Percentiles rank a stretch among this genome's conserved stretches.
Evolutionary conservation across 2,329 filamentous ascomycete genomes (phyloP).

Genomic region (Epichloe gansuensis): DNA sequence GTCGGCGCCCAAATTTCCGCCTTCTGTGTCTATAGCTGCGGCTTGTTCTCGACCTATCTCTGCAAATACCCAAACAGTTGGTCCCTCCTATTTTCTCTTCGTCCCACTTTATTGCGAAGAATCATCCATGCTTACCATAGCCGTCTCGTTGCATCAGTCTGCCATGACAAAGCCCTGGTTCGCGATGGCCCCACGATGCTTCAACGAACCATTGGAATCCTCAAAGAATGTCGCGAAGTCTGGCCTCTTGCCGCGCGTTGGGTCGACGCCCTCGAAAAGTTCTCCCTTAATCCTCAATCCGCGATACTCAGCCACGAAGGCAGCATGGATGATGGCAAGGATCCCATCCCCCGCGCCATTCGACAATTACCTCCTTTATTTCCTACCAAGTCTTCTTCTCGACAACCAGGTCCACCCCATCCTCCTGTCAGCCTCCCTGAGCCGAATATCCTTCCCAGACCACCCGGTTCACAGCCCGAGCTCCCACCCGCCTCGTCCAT

Average conservation of each 20-base stretch:
- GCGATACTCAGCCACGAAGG: conserved; percentile 27
- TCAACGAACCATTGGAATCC: conserved; percentile 29
- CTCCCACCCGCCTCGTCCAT: conserved; percentile 8
- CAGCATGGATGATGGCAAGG: conserved; percentile 37
- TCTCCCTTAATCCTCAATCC: conserved; percentile 30
- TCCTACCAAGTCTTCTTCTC: background rate
- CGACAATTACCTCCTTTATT: conserved; percentile 9
- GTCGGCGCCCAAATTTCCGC: conserved; percentile 41
- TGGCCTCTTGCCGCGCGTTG: conserved; percentile 42
- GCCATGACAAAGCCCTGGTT: conserved; percentile 26
- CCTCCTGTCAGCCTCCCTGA: conserved; percentile 8
- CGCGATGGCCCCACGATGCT: conserved; percentile 33
- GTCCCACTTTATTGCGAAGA: background rate
- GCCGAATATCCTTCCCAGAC: conserved; percentile 10
- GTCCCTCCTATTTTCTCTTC: conserved; percentile 9
- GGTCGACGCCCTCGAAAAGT: conserved; percentile 36
- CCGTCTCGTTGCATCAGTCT: conserved; percentile 20
- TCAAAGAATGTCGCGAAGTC: conserved; percentile 34
- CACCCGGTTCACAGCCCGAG: conserved; percentile 12
- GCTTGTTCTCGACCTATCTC: conserved; percentile 37
- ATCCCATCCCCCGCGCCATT: conserved; percentile 17
- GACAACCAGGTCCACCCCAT: background rate
- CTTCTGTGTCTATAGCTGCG: conserved; percentile 43
- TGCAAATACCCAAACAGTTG: conserved; percentile 37
- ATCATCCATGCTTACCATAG: background rate